Percentiles rank a stretch among this genome's conserved stretches.
phyloP scores from a whole-genome alignment of 2,329 filamentous ascomycete species.

The Zalaria sp. region DNA sequence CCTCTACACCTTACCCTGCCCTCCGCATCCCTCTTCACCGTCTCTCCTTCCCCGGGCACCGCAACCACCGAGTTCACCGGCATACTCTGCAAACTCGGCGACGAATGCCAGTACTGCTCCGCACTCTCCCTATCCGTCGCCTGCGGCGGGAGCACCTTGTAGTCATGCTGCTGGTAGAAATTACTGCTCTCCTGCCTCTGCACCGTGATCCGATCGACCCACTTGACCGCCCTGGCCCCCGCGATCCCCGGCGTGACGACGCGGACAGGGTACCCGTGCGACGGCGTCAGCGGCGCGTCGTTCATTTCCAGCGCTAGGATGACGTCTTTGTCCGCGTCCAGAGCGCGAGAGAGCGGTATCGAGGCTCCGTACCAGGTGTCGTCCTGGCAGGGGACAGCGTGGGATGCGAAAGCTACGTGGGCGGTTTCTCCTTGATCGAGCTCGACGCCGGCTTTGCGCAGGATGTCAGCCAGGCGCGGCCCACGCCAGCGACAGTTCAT shows the following conservation, averaged over 20 bases:
- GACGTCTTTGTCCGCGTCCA: slow-evolving; percentile 34
- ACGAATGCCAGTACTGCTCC: slow-evolving; percentile 38
- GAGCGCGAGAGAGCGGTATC: slow-evolving; percentile 33
- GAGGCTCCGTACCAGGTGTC: slow-evolving; percentile 44
- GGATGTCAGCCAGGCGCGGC: slow-evolving; percentile 37
- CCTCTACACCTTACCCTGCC: slow-evolving; percentile 32
- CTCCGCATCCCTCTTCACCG: slow-evolving; percentile 9
- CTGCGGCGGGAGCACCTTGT: slow-evolving; percentile 50
- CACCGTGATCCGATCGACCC: slow-evolving; percentile 50
- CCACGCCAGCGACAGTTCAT: slow-evolving; percentile 47
- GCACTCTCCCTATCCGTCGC: slow-evolving; percentile 45
- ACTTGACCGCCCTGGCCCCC: slow-evolving; percentile 55
- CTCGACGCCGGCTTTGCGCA: slow-evolving; percentile 30
- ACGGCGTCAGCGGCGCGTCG: slow-evolving; percentile 44
- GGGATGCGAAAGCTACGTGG: slow-evolving; percentile 44
- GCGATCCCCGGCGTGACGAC: slow-evolving; percentile 42
- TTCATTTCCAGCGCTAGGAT: slow-evolving; percentile 53
- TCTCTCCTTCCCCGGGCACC: slow-evolving; percentile 10
- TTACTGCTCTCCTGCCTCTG: slow-evolving; percentile 52
- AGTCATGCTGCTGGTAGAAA: slow-evolving; percentile 53
- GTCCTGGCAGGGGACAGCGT: slow-evolving; percentile 37
- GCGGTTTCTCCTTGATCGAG: no score
- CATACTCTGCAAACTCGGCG: slow-evolving; percentile 50
- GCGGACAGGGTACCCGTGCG: slow-evolving; percentile 47
- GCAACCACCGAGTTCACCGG: slow-evolving; percentile 56